Base-by-base conservation (phyloP, 2,329 filamentous ascomycete species). In the Paraconiothyrium brasiliense region DNA sequence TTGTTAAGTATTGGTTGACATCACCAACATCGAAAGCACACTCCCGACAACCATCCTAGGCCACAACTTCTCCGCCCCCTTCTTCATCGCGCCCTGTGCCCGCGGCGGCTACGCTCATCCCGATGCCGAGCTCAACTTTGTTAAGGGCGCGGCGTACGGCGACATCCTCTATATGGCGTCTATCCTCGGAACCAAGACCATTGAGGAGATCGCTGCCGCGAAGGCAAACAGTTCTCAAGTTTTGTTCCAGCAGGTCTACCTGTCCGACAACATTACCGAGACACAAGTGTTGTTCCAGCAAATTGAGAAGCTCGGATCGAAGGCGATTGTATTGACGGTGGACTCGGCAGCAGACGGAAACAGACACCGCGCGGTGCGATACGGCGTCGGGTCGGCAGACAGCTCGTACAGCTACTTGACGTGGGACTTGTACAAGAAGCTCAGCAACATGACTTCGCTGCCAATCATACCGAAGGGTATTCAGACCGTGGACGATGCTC, bases 51-150 rank as follows among this genome's bases (percentile, higher is more conserved):
- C 80, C 20, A 83, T 86, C 57, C 75, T 86, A 37, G 84, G 84
- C 35, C 76, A 84, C 75, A 84, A 85, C 74, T 84, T 85, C 72
- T 83, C 81, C 0, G 80, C 81, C 0, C 85, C 85, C n/a, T 83
- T 87, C 76, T 87, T 84, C 76, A 86, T 87, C 69, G 79, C 79
- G 60, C 84, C 85, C 16, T 71, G 68, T 52, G 74, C 76, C 7
- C 65, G 69, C 3, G 76, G 76, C 20, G 80, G 73, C 32, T 81
- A 82, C 56, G 84, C 71, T 8, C 78, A 86, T 63, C 70, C 76
- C 0, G 78, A 82, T 1, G 84, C 77, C 24, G 85, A 87, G 74
- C 66, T 80, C 8, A 84, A 84, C 67, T 72, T 87, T 27, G 80
- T 85, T 57, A 79, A 82, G 75, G 84, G 79, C 44, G 84, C 85